Evolutionary conservation across 1,284 basidiomycete species (phyloP).

Genomic region (Cryptococcus sp.): DNA sequence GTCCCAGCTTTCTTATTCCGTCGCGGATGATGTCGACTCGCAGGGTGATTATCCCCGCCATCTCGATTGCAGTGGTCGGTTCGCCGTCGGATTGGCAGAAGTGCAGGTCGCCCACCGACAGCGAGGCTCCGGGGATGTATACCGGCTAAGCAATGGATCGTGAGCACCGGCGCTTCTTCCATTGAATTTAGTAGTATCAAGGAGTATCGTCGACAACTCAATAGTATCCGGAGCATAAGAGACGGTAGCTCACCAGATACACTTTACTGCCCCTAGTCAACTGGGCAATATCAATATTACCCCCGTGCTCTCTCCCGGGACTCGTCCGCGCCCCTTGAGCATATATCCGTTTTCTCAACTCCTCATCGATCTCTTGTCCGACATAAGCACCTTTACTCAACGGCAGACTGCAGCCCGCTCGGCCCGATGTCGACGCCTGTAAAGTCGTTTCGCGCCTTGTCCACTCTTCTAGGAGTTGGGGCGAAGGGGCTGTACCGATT

Average conservation of each 20-base stretch:
- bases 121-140: slow-evolving; percentile 71
- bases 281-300: slow-evolving; percentile 80
- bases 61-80: slow-evolving; percentile 35
- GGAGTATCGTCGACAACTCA: neutral
- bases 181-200: neutral
- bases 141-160: slow-evolving; percentile 58
- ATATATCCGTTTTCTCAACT: slow-evolving; percentile 62
- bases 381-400: slow-evolving; percentile 66
- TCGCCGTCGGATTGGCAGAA: slow-evolving; percentile 81
- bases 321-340: slow-evolving; percentile 72
- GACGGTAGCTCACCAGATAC: slow-evolving; percentile 14
- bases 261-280: slow-evolving; percentile 57
- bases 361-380: slow-evolving; percentile 60
- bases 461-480: slow-evolving; percentile 71
- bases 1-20: slow-evolving; percentile 70
- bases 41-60: slow-evolving; percentile 76
- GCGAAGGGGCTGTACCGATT: slow-evolving; percentile 72
- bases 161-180: neutral
- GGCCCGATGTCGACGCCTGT: slow-evolving; percentile 61
- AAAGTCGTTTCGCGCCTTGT: slow-evolving; percentile 69
- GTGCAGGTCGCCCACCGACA: slow-evolving; percentile 77
- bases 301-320: slow-evolving; percentile 77
- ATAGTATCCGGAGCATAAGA: too few species aligned
- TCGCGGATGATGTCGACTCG: slow-evolving; percentile 72
- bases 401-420: slow-evolving; percentile 68